Evolutionary conservation across 176 grass and related monocot genomes (phyloP).

Genomic region (Phoenix dactylifera): DNA sequence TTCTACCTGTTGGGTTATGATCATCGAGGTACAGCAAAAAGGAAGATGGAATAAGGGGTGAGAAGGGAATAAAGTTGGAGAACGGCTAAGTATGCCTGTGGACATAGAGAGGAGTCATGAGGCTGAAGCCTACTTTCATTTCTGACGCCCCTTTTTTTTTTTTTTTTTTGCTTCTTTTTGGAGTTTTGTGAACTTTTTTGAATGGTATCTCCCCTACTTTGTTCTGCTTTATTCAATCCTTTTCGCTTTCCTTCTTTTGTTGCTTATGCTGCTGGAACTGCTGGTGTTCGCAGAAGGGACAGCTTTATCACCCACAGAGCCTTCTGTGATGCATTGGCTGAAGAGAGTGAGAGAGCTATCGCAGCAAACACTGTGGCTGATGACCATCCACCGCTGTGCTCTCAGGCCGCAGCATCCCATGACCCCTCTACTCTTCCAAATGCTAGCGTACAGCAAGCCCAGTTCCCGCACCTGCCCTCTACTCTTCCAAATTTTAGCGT

Average conservation of each 20-base stretch:
- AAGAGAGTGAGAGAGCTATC: background rate
- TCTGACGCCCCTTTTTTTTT: background rate
- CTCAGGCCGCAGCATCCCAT: background rate
- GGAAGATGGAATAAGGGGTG: too few relatives aligned
- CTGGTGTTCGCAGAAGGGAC: slow-evolving; percentile 2
- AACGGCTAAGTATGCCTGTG: background rate
- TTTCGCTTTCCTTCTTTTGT: background rate
- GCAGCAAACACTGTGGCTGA: background rate
- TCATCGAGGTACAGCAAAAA: too few relatives aligned
- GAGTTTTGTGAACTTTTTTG: background rate
- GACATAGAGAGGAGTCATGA: slow-evolving; percentile 1
- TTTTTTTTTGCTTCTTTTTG: slow-evolving; percentile 1
- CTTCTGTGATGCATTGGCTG: slow-evolving; percentile 8
- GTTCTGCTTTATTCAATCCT: background rate
- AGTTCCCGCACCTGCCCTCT: background rate
- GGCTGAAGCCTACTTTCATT: background rate
- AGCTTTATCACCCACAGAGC: slow-evolving; percentile 8
- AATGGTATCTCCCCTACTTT: background rate
- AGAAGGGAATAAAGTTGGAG: background rate
- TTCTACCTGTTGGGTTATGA: too few relatives aligned
- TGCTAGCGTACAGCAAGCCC: background rate
- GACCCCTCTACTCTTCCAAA: background rate
- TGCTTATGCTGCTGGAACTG: background rate
- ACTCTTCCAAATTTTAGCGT: too few relatives aligned
- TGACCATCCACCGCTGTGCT: background rate